Base-by-base conservation (phyloP, 2,329 filamentous ascomycete species). In the Cryphonectria japonica region DNA sequence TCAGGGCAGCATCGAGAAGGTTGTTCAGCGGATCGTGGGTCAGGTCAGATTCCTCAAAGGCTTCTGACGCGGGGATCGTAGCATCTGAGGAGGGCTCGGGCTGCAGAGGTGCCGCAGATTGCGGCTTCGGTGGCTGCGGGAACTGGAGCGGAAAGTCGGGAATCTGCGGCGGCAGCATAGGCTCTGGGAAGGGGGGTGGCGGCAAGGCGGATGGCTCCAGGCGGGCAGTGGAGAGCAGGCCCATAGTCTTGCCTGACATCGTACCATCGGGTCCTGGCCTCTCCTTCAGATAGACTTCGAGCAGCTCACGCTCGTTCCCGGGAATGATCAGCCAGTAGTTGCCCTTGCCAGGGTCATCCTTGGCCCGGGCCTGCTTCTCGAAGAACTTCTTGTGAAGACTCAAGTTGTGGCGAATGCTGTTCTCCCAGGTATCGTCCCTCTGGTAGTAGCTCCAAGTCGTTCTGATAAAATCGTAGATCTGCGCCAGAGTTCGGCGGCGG, bases 391-490 rank as follows among this genome's bases (percentile, higher is more conserved):
- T 98, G 86, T 98, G 97, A 61, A 99, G 86, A 78, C 95, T 98
- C 46, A 99, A 89, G 76, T 99, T 99, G 82, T 99, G 96, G 46
- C 96, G 92, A 80, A 99, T 99, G 83, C 96, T 98, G 82, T 99
- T 99, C 82, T 98, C 95, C 96, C 96, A 99, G 14, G 93, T 90
- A 77, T 98, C 94, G 69, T 91, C 88, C 60, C 90, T 88, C 75
- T 89, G 91, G 84, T 98, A 99, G 82, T 95, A 98, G 6, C 89
- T 91, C 79, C 93, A 98, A 26, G 92, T 95, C 79, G 97, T 93
- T n/a, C 94, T 97, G 77, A 99, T 98, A 95, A 96, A 99, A 79
- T 97, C 97, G 87, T 98, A 99, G 76, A 99, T 99, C 80, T 98
- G 94, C 37, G 94, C 91, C 26, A 99, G 87, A 0, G 96, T 98